phyloP scores from a whole-genome alignment of 164 flowering plant species.

The Houttuynia cordata region DNA sequence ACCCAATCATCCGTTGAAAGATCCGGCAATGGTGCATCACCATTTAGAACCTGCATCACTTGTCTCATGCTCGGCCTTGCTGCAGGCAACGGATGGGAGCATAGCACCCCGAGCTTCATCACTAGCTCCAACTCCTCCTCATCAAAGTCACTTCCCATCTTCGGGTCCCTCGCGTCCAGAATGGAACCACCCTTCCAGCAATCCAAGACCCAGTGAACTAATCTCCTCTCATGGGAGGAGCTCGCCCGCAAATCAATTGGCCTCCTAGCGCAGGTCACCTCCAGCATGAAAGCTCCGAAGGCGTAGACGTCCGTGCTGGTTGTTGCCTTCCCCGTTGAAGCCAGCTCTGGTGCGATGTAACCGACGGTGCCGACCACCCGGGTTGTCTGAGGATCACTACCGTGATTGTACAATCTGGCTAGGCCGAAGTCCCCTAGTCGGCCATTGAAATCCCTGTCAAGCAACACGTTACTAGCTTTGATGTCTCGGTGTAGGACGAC shows the following conservation, averaged over 20 bases:
- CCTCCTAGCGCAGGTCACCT: constrained; percentile 34
- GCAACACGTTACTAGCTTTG: constrained; percentile 33
- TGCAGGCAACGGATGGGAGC: constrained; percentile 9
- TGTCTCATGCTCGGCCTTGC: constrained; percentile 21
- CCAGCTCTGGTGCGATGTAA: constrained; percentile 36
- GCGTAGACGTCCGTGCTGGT: constrained; percentile 33
- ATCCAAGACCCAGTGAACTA: constrained; percentile 15
- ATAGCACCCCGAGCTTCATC: constrained; percentile 17
- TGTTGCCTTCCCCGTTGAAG: constrained; percentile 23
- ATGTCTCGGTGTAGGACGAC: constrained; percentile 40
- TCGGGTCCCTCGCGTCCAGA: constrained; percentile 11
- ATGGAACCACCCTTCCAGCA: constrained; percentile 13
- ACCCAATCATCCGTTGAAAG: background rate
- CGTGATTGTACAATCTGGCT: constrained; percentile 33
- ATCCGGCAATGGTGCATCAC: constrained; percentile 6
- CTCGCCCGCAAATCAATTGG: constrained; percentile 13
- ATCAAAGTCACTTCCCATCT: constrained; percentile 5
- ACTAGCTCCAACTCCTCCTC: constrained; percentile 14
- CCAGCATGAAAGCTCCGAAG: constrained; percentile 34
- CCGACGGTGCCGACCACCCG: constrained; percentile 37
- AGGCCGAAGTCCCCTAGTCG: constrained; percentile 40
- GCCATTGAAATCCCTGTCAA: constrained; percentile 29
- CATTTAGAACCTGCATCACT: constrained; percentile 13
- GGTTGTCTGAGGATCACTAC: constrained; percentile 23
- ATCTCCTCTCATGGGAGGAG: background rate